Base-by-base conservation (phyloP, 192 early-diverging fungal species). In the Cladochytrium replicatum region DNA sequence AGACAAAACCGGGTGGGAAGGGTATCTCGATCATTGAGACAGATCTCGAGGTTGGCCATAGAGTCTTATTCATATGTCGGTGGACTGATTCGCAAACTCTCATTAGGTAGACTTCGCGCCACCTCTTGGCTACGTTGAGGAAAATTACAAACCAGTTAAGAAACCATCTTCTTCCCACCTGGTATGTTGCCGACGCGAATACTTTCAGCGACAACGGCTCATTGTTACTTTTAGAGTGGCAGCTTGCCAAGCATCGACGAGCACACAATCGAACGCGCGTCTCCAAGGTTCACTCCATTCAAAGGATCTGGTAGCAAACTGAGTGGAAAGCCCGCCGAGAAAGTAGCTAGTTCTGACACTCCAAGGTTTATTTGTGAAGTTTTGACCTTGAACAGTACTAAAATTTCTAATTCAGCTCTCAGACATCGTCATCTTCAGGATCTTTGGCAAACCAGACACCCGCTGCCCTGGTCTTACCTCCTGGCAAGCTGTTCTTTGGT, bases 11-110 rank as follows among this genome's bases (percentile, higher is more conserved):
- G 4, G 61, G 46, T 23, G 77, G 77, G 3, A 68, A 72, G 4
- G 96, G 87, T 13, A 88, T 97, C 44, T 90, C 86, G 27, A 88
- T 99, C 50, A 78, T 96, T 22, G 96, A 99, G 61, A 97, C 93
- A 0, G 96, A 99, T 75, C 60, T 99, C 31, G 91, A 93, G 52
- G 91, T 81, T 46, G 24, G 30, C 19, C 3, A 23, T 46, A 17
- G 19, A 8, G 31, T 22, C 43, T 28, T 26, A 17, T 52, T 51
- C 5, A 61, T 3, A 21, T 46, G 23, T 25, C 49, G 27, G 3
- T 4, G 38, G 22, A 19, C 6, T 17, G 23, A 26, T 29, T 41
- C 17, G 31, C 15, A 30, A 11, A 31, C 17, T 22, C 13, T 17
- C 9, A 0, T 13, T 30, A 77, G 75, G 75, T 93, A 0, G 96